A percentile compares a stretch with the other conserved stretches of the same genome.
Evolutionary conservation across 202 grass and related monocot species (phyloP).

Genomic region (Sporobolus alterniflorus): DNA sequence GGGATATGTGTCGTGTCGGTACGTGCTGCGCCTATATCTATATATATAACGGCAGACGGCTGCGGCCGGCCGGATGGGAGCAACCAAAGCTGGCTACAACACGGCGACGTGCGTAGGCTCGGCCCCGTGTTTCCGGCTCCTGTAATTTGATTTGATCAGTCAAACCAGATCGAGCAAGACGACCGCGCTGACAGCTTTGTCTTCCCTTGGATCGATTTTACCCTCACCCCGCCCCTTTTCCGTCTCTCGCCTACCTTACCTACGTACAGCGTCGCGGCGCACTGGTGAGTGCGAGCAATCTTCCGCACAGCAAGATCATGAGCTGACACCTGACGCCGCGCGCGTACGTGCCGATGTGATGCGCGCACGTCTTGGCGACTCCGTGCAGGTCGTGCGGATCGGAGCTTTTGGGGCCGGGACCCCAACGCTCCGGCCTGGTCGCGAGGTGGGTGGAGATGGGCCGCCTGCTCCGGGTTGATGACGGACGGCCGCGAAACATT

Average conservation of each 20-base stretch:
- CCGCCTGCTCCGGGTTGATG: background rate
- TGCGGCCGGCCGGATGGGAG: conserved; percentile 18
- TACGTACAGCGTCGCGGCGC: background rate
- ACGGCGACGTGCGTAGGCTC: conserved; percentile 50
- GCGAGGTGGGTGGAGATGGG: background rate
- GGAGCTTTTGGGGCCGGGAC: too few relatives aligned
- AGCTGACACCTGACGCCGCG: background rate
- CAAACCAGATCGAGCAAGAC: too few relatives aligned
- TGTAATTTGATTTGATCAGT: background rate
- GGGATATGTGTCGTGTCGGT: conserved; percentile 28
- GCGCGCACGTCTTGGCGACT: background rate
- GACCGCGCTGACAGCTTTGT: too few relatives aligned
- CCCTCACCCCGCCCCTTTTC: too few relatives aligned
- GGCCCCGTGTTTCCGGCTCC: conserved; percentile 24
- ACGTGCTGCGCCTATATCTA: background rate
- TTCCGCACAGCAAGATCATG: background rate
- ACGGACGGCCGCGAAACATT: background rate
- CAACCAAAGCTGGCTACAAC: conserved; percentile 24
- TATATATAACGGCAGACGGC: conserved; percentile 67
- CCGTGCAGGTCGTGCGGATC: background rate
- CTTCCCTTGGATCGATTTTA: too few relatives aligned
- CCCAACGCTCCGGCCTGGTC: too few relatives aligned
- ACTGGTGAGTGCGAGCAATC: too few relatives aligned
- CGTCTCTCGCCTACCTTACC: too few relatives aligned
- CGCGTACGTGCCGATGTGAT: background rate